Base-by-base conservation (phyloP, 805 yeast genomes). In the Cyberlindnera euphorbiiphila region DNA sequence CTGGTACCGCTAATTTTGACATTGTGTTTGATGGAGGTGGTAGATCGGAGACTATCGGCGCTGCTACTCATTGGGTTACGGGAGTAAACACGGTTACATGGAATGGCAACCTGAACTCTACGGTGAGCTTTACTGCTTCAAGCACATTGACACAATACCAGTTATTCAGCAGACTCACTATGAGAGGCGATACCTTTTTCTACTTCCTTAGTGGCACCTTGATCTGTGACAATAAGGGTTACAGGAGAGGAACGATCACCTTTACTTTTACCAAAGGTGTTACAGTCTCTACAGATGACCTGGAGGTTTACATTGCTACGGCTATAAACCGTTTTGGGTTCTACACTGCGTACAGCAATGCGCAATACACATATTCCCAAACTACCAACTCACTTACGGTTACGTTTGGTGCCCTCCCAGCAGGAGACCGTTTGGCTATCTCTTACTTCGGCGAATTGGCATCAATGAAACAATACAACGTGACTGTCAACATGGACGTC, bases 21-120 rank as follows among this genome's bases (percentile, higher is more conserved):
- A 28, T 43, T 12, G 39, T 41, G 4, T 38, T 43, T n/a, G 46
- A 43, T 23, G 37, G 39, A 22, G 50, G 50, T 39, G 43, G 32
- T 5, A 36, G 46, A 33, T 16, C 11, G 2, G 27, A 34, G 12
- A 34, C 42, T 6, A 15, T 25, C 5, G 29, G 21, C 11, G 32
- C 42, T 14, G 46, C 48, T n/a, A 9, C 14, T 7, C 29, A 21
- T 5, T 46, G 50, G 50, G 14, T 8, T 13, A 14, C 32, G 3
- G 50, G 50, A 7, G 4, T 29, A 10, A 46, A 43, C 39, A 36
- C 39, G 10, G 37, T 46, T n/a, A 36, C 38, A 6, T 46, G 46
- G 44, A 46, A 46, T 25, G 39, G 28, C 14, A 25, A 40, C 16
- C 31, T 43, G 11, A 21, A 41, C 9, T 9, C 24, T 9, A 24